Evolutionary conservation across 2,329 filamentous ascomycete species (phyloP), one percentile per base, ranked within the genome.

Genomic region (Penicillium paneum): DNA sequence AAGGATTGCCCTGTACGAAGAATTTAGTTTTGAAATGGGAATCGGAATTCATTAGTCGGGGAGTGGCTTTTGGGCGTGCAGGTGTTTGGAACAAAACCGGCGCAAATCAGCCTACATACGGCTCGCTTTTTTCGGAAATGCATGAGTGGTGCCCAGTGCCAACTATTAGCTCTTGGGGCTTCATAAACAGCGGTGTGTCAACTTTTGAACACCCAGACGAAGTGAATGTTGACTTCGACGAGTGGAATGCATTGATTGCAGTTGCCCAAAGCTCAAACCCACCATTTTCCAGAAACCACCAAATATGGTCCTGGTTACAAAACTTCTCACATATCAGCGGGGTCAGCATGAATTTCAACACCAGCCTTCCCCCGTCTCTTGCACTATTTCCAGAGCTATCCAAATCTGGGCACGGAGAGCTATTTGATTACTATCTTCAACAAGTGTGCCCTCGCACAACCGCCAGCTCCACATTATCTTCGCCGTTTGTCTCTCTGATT

Each of bases 361-460:
- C 51, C 1, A 52, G 17, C 6, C 64, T 58, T 8, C 45, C 44
- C n/a, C 55, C 61, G 1, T 54, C 60, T 7, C 57, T 69, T 21
- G 58, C 68, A 12, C 52, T 69, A 12, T 69, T 71, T 40, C 69
- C 73, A 2, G 61, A 67, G 32, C 42, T 72, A 2, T 60, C 65
- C 13, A 63, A 62, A 15, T 57, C 69, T 5, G 61, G 64, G 17
- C 63, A 73, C 39, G 64, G 61, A 4, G 63, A 66, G 38, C 57
- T 76, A 7, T 66, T 76, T 24, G 71, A 75, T 21, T 76, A 76
- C 50, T 76, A 74, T 57, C 65, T 75, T 6, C 67, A 69, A n/a
- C 70, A 69, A 32, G 65, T 76, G 6, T 76, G 73, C 49, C 74
- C 74, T 28, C 68, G 73, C 5, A 75, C 73, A 6, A 73, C 71